Percentiles rank a stretch among this genome's conserved stretches.
Conservation (phyloP, 306 rosid species). For the Citrullus mucosospermus region DNA sequence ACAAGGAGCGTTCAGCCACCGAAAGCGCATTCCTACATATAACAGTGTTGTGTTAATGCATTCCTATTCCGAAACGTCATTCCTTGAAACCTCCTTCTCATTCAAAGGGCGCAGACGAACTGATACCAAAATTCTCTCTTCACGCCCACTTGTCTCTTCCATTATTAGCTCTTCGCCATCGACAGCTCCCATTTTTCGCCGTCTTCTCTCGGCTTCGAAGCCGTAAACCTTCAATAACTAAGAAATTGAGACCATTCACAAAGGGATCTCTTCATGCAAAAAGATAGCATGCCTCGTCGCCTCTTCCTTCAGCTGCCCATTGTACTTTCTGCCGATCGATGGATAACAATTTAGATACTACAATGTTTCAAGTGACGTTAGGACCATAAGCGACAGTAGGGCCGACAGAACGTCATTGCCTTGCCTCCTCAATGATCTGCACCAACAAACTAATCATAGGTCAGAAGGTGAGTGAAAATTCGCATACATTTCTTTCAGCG, state of each 20-base stretch:
- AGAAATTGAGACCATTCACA: conserved; percentile 18
- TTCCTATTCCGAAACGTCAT: conserved; percentile 90
- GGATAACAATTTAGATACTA: conserved; percentile 11
- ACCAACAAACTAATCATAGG: conserved; percentile 42
- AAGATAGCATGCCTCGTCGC: conserved; percentile 9
- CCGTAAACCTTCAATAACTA: conserved; percentile 18
- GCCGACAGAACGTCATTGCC: conserved; percentile 25
- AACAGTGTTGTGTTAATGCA: conserved; percentile 69
- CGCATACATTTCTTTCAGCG: conserved; percentile 13
- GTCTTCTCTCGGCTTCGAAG: conserved; percentile 12
- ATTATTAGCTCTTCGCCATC: conserved; percentile 47
- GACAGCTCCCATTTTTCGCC: conserved; percentile 51
- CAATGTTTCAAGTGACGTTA: conserved; percentile 22
- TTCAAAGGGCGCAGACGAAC: conserved; percentile 84
- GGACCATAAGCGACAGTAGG: conserved; percentile 26
- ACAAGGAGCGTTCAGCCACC: conserved; percentile 86
- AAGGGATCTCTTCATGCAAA: conserved; percentile 14
- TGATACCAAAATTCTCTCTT: conserved; percentile 73
- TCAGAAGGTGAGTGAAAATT: conserved; percentile 24
- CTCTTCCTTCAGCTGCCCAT: conserved; percentile 17
- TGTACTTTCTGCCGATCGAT: conserved; percentile 14
- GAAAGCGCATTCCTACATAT: conserved; percentile 74
- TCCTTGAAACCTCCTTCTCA: conserved; percentile 53
- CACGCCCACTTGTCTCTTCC: conserved; percentile 23
- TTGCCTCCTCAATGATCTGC: conserved; percentile 48